phyloP scores from a whole-genome alignment of 495 filamentous ascomycete species.

The Thermochaetoides thermophila region DNA sequence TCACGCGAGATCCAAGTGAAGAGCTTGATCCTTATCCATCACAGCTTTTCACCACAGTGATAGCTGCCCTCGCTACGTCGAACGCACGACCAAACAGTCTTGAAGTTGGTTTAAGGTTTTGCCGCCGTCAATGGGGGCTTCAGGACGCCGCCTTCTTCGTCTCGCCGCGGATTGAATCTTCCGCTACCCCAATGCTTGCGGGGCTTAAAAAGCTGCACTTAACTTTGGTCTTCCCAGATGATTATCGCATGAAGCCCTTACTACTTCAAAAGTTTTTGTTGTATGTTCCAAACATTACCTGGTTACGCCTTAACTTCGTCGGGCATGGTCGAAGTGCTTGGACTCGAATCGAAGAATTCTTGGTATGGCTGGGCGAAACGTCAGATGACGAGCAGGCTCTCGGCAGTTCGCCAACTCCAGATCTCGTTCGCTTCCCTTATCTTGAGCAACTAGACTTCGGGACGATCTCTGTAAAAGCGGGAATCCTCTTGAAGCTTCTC shows the following conservation, averaged over 20 bases:
- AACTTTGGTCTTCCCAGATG: conserved; percentile 5
- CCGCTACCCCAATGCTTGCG: conserved; percentile 15
- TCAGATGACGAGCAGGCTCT: no score
- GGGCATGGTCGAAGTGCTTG: no score
- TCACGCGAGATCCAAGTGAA: background rate
- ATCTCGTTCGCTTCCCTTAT: conserved; percentile 7
- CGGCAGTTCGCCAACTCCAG: no score
- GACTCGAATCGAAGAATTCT: no score
- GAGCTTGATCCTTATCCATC: conserved; percentile 4
- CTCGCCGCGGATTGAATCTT: conserved; percentile 14
- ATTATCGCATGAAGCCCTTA: background rate
- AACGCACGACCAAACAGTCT: conserved; percentile 16
- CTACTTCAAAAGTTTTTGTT: conserved; percentile 16
- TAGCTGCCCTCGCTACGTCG: conserved; percentile 22
- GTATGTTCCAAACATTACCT: conserved; percentile 15
- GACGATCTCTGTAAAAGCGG: conserved; percentile 6
- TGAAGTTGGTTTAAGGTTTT: conserved; percentile 22
- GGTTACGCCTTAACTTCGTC: conserved; percentile 24
- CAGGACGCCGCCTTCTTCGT: conserved; percentile 20
- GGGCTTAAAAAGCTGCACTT: conserved; percentile 26
- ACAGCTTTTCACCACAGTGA: conserved; percentile 16
- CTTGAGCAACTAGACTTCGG: conserved; percentile 28
- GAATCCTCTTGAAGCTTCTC: conserved; percentile 16
- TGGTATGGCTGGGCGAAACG: no score
- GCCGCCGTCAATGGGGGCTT: conserved; percentile 3